Conservation (phyloP, 352 stramenopile genomes). For the Pythium volutum region DNA sequence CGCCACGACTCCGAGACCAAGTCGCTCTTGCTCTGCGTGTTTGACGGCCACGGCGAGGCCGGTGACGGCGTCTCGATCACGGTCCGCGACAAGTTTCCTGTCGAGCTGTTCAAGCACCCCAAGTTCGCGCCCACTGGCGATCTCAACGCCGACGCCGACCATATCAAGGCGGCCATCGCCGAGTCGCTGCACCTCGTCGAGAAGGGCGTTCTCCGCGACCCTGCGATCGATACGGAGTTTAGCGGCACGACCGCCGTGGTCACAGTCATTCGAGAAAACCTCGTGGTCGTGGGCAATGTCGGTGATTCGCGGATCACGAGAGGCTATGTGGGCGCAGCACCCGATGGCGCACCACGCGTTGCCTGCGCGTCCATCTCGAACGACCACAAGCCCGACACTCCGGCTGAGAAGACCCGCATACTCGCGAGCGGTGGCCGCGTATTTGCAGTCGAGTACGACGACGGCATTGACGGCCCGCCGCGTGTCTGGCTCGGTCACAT, state of each 20-base stretch:
- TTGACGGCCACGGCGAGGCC: slow-evolving; percentile 96
- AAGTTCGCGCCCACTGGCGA: slow-evolving; percentile 61
- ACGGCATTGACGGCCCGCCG: slow-evolving; percentile 96
- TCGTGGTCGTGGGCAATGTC: slow-evolving; percentile 95
- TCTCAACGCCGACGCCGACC: slow-evolving; percentile 53
- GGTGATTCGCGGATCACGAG: slow-evolving; percentile 95
- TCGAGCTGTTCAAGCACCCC: slow-evolving; percentile 90
- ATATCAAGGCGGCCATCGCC: slow-evolving; percentile 51
- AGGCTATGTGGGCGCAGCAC: slow-evolving; percentile 55
- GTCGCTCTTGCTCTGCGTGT: slow-evolving; percentile 93
- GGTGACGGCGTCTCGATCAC: slow-evolving; percentile 90
- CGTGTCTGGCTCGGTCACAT: slow-evolving; percentile 98
- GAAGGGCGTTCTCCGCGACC: slow-evolving; percentile 85
- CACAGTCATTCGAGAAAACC: slow-evolving; percentile 62
- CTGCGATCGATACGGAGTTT: slow-evolving; percentile 93
- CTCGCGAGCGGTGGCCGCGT: slow-evolving; percentile 93
- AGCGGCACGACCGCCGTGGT: slow-evolving; percentile 85
- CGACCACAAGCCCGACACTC: slow-evolving; percentile 97
- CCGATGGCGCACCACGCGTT: slow-evolving; percentile 30
- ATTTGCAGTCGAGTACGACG: slow-evolving; percentile 98
- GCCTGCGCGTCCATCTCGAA: slow-evolving; percentile 86
- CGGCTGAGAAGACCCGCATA: slow-evolving; percentile 95
- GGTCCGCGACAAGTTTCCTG: slow-evolving; percentile 88
- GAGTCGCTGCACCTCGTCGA: slow-evolving; percentile 64
- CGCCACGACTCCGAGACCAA: slow-evolving; percentile 89